Conservation (phyloP, 805 yeast genomes). For the Saturnispora ahearnii region DNA sequence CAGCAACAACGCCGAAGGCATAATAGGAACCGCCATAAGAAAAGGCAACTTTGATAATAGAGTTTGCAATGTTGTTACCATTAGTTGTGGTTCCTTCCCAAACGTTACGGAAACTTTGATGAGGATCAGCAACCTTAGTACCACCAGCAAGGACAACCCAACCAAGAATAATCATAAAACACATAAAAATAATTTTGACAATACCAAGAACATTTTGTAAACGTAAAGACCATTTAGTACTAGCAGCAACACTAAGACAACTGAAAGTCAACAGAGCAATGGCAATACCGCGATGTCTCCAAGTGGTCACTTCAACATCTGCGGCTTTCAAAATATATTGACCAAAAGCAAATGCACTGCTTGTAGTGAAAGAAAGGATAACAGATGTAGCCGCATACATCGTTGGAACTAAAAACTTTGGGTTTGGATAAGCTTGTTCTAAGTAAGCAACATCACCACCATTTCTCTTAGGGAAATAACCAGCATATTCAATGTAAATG, state of each 20-base stretch:
- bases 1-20: conserved; percentile 31
- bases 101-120: conserved; percentile 27
- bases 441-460: conserved; percentile 84
- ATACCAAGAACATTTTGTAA: conserved; percentile 60
- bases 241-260: conserved; percentile 50
- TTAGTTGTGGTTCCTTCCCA: conserved; percentile 34
- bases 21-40: conserved; percentile 35
- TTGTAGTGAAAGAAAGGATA: conserved; percentile 79
- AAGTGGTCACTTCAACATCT: conserved; percentile 52
- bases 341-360: conserved; percentile 74
- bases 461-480: conserved; percentile 44
- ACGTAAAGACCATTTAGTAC: conserved; percentile 57
- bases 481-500: conserved; percentile 34
- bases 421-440: conserved; percentile 61
- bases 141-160: conserved; percentile 80
- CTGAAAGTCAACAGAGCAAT: conserved; percentile 66
- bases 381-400: conserved; percentile 64
- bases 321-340: conserved; percentile 72
- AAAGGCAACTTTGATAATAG: conserved; percentile 36
- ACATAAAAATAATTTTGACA: conserved; percentile 62
- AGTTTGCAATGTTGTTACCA: conserved; percentile 35
- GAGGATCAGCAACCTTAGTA: conserved; percentile 26
- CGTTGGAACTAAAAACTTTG: conserved; percentile 57
- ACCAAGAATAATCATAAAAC: conserved; percentile 66
- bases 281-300: conserved; percentile 75